These are phyloP conservation scores for Lanmaoa rubissima DNA, from an alignment of 768 basidiomycete species.

Conservation along the genomic window DNA sequence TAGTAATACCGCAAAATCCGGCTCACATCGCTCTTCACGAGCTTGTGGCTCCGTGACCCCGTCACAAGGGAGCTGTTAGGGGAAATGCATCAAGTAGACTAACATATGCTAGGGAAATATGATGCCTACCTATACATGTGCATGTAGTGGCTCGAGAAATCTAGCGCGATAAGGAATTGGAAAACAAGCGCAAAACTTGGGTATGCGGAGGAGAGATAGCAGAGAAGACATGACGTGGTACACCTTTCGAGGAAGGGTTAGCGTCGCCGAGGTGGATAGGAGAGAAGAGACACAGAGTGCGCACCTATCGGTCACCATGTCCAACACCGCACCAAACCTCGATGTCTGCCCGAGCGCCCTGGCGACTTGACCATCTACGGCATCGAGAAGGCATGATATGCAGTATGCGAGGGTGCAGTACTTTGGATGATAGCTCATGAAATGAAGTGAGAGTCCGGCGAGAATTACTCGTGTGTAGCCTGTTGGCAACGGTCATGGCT, in stretches of 20 bases:
- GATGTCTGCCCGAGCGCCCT: conserved; percentile 85
- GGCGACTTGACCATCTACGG: conserved; percentile 92
- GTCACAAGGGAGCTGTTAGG: conserved; percentile 82
- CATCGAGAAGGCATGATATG: conserved; percentile 90
- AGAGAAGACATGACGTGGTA: conserved; percentile 92
- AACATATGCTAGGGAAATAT: no score
- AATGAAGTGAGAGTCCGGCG: conserved; percentile 84
- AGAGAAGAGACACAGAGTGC: conserved; percentile 20
- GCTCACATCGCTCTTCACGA: conserved; percentile 89
- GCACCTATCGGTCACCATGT: conserved; percentile 99
- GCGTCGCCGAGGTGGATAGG: not conserved
- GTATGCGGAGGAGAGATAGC: conserved; percentile 90
- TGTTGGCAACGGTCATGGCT: conserved; percentile 29
- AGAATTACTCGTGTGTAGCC: conserved; percentile 91
- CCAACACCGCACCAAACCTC: conserved; percentile 95
- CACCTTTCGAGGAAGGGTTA: conserved; percentile 55
- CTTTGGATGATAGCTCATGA: conserved; percentile 94
- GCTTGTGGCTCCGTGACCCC: conserved; percentile 90
- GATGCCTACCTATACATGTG: conserved; percentile 92
- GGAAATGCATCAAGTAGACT: conserved; percentile 5
- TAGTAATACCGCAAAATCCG: conserved; percentile 92
- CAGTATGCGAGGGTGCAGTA: conserved; percentile 88
- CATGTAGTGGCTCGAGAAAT: conserved; percentile 99
- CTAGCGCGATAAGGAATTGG: conserved; percentile 94
- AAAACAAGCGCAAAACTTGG: conserved; percentile 82